Conservation (phyloP, 164 flowering plant genomes). For the Sedum album region DNA sequence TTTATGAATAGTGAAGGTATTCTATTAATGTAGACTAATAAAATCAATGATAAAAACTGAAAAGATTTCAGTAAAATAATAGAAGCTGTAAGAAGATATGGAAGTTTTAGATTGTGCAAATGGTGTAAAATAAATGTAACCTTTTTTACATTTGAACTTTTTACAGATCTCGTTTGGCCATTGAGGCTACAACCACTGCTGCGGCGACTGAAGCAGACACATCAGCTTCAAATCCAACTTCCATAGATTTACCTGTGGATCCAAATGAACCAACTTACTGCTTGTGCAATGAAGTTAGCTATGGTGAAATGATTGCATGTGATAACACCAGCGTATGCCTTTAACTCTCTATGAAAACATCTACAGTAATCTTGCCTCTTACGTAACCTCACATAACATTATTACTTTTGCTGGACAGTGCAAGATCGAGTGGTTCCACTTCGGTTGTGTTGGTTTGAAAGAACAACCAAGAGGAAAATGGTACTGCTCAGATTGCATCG, state of each 20-base stretch:
- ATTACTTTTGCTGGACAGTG: conserved; percentile 31
- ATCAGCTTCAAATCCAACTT: conserved; percentile 43
- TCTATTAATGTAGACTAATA: too few relatives aligned
- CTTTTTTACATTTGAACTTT: not conserved
- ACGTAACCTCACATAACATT: not conserved
- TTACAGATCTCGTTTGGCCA: conserved; percentile 52
- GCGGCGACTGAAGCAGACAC: conserved; percentile 28
- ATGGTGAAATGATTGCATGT: conserved; percentile 97
- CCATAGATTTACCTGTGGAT: conserved; percentile 87
- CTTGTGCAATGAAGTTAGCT: conserved; percentile 94
- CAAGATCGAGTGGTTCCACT: conserved; percentile 96
- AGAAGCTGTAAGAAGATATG: not conserved
- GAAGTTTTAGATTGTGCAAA: too few relatives aligned
- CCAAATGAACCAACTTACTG: conserved; percentile 98
- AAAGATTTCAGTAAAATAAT: too few relatives aligned
- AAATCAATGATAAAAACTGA: too few relatives aligned
- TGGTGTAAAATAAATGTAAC: too few relatives aligned
- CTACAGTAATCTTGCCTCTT: too few relatives aligned
- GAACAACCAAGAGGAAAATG: conserved; percentile 88
- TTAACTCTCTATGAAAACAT: not conserved
- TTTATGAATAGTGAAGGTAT: too few relatives aligned
- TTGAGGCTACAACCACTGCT: conserved; percentile 30
- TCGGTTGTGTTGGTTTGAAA: conserved; percentile 85
- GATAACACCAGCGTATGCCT: conserved; percentile 68
- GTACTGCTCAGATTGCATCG: conserved; percentile 77